These are phyloP conservation scores for Globisporangium yorkense DNA, from an alignment of 352 stramenopile genomes.

Conservation along the genomic window DNA sequence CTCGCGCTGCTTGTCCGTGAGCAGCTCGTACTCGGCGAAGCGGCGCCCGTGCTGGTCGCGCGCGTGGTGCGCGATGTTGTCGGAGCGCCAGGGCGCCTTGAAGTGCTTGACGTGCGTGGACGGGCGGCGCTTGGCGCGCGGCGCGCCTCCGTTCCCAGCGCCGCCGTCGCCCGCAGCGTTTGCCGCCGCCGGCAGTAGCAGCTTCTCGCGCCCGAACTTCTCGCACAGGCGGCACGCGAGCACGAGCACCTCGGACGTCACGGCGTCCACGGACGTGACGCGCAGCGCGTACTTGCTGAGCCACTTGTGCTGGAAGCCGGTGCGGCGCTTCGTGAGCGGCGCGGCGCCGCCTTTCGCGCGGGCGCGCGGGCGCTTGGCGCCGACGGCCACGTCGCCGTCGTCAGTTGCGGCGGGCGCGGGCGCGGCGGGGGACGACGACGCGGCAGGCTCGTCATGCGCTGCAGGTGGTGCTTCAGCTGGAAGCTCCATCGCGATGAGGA, in stretches of 20 bases:
- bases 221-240: slow-evolving; percentile 15
- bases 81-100: slow-evolving; percentile 15
- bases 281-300: slow-evolving; percentile 14
- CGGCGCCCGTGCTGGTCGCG: slow-evolving; percentile 10
- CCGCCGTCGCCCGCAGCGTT: neutral
- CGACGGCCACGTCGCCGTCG: neutral
- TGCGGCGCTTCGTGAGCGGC: slow-evolving; percentile 9
- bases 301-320: slow-evolving; percentile 12
- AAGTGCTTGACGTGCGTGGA: slow-evolving; percentile 15
- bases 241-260: slow-evolving; percentile 10
- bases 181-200: neutral
- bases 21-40: slow-evolving; percentile 11
- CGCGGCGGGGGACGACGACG: too few species aligned
- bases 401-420: neutral
- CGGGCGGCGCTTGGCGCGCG: slow-evolving; percentile 9
- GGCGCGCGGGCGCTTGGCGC: neutral
- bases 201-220: slow-evolving; percentile 14
- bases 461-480: neutral
- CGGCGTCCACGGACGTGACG: slow-evolving; percentile 10
- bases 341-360: neutral
- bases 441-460: neutral
- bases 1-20: slow-evolving; percentile 16
- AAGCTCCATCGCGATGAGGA: neutral
- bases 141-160: neutral
- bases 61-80: slow-evolving; percentile 14